A percentile compares a stretch with the other conserved stretches of the same genome.
Evolutionary conservation across 2,329 filamentous ascomycete genomes (phyloP).

Genomic region (Cyanodermella asteris): DNA sequence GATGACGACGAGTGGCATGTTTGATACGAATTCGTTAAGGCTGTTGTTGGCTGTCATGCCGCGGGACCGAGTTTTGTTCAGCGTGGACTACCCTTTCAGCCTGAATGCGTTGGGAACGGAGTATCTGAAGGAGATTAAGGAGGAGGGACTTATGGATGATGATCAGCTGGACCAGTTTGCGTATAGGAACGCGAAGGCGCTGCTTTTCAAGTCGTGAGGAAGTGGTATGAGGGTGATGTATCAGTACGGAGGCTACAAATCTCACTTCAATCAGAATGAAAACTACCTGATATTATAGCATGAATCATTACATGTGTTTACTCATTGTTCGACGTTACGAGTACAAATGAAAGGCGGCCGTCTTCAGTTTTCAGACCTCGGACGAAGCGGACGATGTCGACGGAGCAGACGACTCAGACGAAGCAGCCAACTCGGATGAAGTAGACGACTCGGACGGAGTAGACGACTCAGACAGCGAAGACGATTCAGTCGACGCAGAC

Average conservation of each 20-base stretch:
- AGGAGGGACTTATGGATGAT: not conserved
- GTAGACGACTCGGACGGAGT: no score
- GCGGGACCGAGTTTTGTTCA: slow-evolving; percentile 32
- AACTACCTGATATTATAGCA: not conserved
- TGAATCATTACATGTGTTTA: no score
- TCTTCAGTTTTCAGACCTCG: no score
- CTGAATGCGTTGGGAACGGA: slow-evolving; percentile 1
- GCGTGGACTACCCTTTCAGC: slow-evolving; percentile 38
- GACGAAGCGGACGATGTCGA: no score
- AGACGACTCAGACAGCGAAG: no score
- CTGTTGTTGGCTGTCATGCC: slow-evolving; percentile 24
- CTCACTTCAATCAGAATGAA: not conserved
- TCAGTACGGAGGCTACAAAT: not conserved
- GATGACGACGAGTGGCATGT: slow-evolving; percentile 34
- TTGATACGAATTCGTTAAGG: no score
- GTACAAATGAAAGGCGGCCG: no score
- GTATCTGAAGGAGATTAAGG: not conserved
- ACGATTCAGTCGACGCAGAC: no score
- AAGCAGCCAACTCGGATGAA: no score
- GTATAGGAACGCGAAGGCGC: not conserved
- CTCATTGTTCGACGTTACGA: no score
- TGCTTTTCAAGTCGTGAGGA: not conserved
- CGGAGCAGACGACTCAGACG: no score
- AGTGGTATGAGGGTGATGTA: not conserved
- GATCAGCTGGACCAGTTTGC: not conserved